phyloP scores from a whole-genome alignment of 768 basidiomycete genomes.

The Cystofilobasidium macerans region DNA sequence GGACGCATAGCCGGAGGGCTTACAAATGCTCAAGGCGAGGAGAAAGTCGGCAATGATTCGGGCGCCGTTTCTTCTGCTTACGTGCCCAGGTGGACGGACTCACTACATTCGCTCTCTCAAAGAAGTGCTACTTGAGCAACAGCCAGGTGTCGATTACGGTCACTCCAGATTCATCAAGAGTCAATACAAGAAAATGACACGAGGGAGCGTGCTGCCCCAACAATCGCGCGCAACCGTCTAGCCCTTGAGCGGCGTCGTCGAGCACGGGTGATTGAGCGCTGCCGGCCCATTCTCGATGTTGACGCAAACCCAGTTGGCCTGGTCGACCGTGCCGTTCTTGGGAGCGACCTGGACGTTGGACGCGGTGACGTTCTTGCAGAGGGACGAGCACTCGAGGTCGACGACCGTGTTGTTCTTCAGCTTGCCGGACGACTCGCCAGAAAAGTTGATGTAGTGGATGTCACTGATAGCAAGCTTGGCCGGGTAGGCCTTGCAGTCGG shows the following conservation, averaged over 20 bases:
- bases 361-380: background rate
- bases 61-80: too few species aligned
- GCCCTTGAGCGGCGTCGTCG: background rate
- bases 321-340: background rate
- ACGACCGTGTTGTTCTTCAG: slow-evolving; percentile 45
- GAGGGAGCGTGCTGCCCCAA: too few species aligned
- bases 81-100: too few species aligned
- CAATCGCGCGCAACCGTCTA: too few species aligned
- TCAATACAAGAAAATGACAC: too few species aligned
- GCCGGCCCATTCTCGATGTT: background rate
- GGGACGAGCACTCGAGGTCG: slow-evolving; percentile 46
- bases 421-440: slow-evolving; percentile 48
- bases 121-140: too few species aligned
- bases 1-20: too few species aligned
- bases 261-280: background rate
- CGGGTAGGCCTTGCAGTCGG: slow-evolving; percentile 37
- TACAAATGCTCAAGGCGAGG: too few species aligned
- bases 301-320: background rate
- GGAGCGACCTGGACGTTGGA: background rate
- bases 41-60: too few species aligned
- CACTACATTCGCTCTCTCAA: too few species aligned
- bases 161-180: too few species aligned
- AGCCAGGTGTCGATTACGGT: too few species aligned
- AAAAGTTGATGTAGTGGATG: slow-evolving; percentile 48
- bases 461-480: slow-evolving; percentile 44